Evolutionary conservation across 176 grass and related monocot species (phyloP).

Genomic region (Carex kokanica): DNA sequence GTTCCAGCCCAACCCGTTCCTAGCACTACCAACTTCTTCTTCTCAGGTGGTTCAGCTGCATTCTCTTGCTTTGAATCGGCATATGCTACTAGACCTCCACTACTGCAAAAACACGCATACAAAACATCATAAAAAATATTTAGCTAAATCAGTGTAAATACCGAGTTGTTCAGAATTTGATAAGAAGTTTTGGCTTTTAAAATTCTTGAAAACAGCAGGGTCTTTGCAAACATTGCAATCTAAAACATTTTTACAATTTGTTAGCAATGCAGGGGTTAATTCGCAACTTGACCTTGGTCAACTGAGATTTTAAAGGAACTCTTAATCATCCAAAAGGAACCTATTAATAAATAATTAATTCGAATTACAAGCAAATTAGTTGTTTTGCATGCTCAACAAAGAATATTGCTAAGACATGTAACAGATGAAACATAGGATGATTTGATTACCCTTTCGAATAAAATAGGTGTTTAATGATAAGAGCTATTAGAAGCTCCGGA

Average conservation of each 20-base stretch:
- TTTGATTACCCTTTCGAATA: not conserved
- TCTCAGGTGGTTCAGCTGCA: slow-evolving; percentile 27
- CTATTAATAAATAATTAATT: not conserved
- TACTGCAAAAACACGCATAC: slow-evolving; percentile 37
- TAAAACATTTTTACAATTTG: not conserved
- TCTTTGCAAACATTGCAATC: not conserved
- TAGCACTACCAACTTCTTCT: slow-evolving; percentile 89
- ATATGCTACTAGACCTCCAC: slow-evolving; percentile 77
- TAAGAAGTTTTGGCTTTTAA: not conserved
- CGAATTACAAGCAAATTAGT: not conserved
- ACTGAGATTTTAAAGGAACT: not conserved
- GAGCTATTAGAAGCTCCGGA: not conserved
- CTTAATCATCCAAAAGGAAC: not conserved
- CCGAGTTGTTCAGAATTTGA: not conserved
- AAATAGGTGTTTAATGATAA: not conserved
- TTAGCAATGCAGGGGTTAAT: not conserved
- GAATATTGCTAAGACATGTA: not conserved
- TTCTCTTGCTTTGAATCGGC: slow-evolving; percentile 53
- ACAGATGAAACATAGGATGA: not conserved
- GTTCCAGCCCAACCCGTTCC: slow-evolving; percentile 97
- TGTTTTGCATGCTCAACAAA: not conserved
- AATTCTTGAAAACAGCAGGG: not conserved
- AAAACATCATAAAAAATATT: not conserved
- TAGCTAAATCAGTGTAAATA: not conserved
- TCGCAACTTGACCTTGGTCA: not conserved